Base-by-base conservation (phyloP, 2,329 filamentous ascomycete species). In the Botrytis deweyae region DNA sequence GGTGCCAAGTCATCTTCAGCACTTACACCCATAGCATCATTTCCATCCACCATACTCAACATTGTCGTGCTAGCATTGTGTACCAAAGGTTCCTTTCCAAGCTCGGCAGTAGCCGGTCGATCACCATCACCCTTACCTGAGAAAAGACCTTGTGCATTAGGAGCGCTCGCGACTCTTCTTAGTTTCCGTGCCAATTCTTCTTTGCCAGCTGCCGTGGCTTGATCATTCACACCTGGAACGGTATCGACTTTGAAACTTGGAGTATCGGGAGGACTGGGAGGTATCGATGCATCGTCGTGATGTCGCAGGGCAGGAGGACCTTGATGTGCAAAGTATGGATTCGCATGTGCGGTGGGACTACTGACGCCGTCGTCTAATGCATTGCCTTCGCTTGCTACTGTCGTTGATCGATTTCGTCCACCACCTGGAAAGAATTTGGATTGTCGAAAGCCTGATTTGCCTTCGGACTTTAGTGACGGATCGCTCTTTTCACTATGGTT, bases 261-360 rank as follows among this genome's bases (percentile, higher is more conserved):
- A 1, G 94, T 97, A 82, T 97, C 94, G 63, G 95, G 94, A 44
- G 96, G 95, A 75, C 95, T 97, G 20, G 94, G 94, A 22, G 96
- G 95, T 52, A 97, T 93, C 77, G 94, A 98, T 80, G 92, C 93
- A 78, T 96, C 94, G 83, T 98, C 97, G 85, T 97, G 94, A 85
- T 99, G 96, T 81, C 95, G 92, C 79, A 98, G 86, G 77, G 93
- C 93, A 6, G 96, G 96, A 79, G 94, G 94, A 73, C 96, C 96
- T 84, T 99, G 96, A 82, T 98, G 96, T 78, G 91, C 93, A 83
- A 98, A 99, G 84, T 99, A 99, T 29, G 96, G 96, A 82, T 99
- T 99, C 77, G 94, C 95, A 81, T 95, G 91, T 70, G 95, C 95
- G 7, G 94, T 98, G 40, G 96, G 96, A 81, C 95, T 97, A 81